Percentiles rank a stretch among this genome's conserved stretches.
Evolutionary conservation across 2,329 filamentous ascomycete species (phyloP).

Genomic region (Diaporthe citri): DNA sequence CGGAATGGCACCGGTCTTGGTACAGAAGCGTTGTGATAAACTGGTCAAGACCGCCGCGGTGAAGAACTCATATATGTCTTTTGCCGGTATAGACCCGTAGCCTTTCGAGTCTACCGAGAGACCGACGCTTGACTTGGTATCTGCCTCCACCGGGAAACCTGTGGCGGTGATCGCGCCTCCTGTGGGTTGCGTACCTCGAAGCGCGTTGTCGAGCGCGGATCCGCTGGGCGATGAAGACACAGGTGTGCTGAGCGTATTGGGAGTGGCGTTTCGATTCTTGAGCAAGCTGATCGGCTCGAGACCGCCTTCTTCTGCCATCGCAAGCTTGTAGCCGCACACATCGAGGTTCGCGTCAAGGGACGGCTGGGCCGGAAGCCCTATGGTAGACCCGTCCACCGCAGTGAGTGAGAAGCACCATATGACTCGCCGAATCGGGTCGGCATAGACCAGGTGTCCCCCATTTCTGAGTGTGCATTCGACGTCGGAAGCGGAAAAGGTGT

Average conservation of each 20-base stretch:
- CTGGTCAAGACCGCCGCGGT: constrained; percentile 65
- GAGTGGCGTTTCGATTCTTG: constrained; percentile 56
- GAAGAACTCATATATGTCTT: constrained; percentile 66
- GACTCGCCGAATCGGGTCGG: constrained; percentile 62
- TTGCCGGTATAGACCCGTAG: constrained; percentile 52
- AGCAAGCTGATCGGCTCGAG: constrained; percentile 64
- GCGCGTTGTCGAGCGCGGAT: constrained; percentile 54
- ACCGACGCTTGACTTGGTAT: constrained; percentile 45
- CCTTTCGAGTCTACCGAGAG: constrained; percentile 50
- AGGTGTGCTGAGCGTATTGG: constrained; percentile 58
- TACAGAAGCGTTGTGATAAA: constrained; percentile 64
- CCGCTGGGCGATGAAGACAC: constrained; percentile 59
- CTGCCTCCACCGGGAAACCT: constrained; percentile 44
- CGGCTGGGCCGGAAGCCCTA: constrained; percentile 42
- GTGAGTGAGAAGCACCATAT: constrained; percentile 68
- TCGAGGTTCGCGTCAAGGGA: constrained; percentile 57
- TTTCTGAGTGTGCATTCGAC: constrained; percentile 64
- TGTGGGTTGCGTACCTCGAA: constrained; percentile 49
- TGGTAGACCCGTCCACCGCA: constrained; percentile 54
- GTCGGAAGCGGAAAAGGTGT: constrained; percentile 62
- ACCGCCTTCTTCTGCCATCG: constrained; percentile 61
- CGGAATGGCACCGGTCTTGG: constrained; percentile 61
- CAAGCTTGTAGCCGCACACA: constrained; percentile 58
- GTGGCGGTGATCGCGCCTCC: constrained; percentile 22
- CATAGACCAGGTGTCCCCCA: constrained; percentile 66